phyloP scores from a whole-genome alignment of 139 green algal species.

The Tetraselmis chui region DNA sequence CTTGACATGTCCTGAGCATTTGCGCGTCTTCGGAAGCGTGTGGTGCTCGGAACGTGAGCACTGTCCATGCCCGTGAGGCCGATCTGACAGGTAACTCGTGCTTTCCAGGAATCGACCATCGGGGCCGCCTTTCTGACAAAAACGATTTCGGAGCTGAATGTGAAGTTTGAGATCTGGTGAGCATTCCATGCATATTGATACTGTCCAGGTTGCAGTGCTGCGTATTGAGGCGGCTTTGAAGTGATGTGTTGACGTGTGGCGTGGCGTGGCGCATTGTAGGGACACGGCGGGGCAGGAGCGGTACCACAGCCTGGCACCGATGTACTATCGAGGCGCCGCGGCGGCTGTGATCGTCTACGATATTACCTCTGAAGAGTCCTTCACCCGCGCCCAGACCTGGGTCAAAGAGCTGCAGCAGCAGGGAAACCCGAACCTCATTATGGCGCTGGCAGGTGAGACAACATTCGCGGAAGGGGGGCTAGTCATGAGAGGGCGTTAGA shows the following conservation, averaged over 20 bases:
- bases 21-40: too few species aligned
- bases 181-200: too few species aligned
- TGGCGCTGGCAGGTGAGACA: slow-evolving; percentile 77
- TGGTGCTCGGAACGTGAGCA: too few species aligned
- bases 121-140: slow-evolving; percentile 97
- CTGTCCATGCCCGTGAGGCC: too few species aligned
- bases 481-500: too few species aligned
- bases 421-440: slow-evolving; percentile 87
- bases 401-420: slow-evolving; percentile 82
- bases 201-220: not conserved
- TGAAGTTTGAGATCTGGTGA: slow-evolving; percentile 99
- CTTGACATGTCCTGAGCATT: too few species aligned
- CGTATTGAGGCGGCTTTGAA: too few species aligned
- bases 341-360: slow-evolving; percentile 91
- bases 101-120: slow-evolving; percentile 89
- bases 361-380: slow-evolving; percentile 76
- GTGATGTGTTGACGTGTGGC: too few species aligned
- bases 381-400: slow-evolving; percentile 90
- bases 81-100: slow-evolving; percentile 8
- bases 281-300: slow-evolving; percentile 96
- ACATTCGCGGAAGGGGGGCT: too few species aligned
- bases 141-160: slow-evolving; percentile 83
- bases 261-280: too few species aligned
- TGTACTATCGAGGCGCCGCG: slow-evolving; percentile 97
- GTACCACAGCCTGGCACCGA: slow-evolving; percentile 96